Base-by-base conservation (phyloP, 345 rosid species). In the Streptanthus diversifolius region DNA sequence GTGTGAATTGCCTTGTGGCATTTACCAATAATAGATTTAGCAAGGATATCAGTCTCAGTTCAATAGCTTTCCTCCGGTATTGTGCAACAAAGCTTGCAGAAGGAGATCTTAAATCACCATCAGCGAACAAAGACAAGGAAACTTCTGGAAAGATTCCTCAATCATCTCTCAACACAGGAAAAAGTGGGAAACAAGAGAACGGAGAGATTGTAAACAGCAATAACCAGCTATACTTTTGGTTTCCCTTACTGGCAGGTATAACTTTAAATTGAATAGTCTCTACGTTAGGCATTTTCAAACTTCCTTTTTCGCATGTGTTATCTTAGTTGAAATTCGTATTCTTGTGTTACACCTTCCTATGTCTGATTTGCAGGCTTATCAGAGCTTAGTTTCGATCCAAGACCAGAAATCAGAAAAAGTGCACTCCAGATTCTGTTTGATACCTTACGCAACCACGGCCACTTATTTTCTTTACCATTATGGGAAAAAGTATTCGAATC, bases 11-110 rank as follows among this genome's bases (percentile, higher is more conserved):
- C 85, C 78, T 91, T 27, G 88, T 91, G 71, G 99, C 99, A 72
- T 95, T 91, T 83, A 95, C 99, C 67, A 95, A 95, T 66, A 91
- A 93, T 80, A 82, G 93, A 80, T 91, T 88, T 85, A 90, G 90
- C 81, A 91, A 88, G 75, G 99, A 95, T 57, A 87, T 91, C 48
- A 95, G 98, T 78, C 88, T 95, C 73, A 87, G 88, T 80, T 90
- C 98, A 24, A 95, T 95, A 77, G 88, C 85, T 56, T 95, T 91
- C 82, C 98, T 95, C 63, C 89, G 92, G 25, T 89, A 87, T 77
- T 95, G 99, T 81, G 99, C 99, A 36, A 86, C 92, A 32, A 95
- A 95, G 79, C 96, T 95, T 72, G 99, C 99, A 7, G 89, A 90
- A 82, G 96, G 96, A 78, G 98, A 85, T 81, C 86, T 91, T 51